Evolutionary conservation across 305 asterid species (phyloP), one percentile per base, ranked within the genome.

Genomic region (Solanum aculeatissimum): DNA sequence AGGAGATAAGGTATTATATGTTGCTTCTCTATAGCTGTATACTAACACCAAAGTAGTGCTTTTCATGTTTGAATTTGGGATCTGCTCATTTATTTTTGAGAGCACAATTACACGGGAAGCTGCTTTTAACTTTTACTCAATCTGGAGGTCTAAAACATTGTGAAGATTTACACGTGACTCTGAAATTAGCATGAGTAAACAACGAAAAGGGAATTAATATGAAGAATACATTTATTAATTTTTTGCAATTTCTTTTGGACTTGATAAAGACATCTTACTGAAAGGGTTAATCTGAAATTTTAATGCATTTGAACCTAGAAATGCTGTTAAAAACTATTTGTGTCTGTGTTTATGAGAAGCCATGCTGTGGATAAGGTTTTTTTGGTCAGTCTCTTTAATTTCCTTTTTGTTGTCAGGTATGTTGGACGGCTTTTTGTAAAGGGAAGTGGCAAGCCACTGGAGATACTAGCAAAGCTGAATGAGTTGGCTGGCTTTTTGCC

Each of bases 391-490:
- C 58, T 83, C n/a, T 62, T 42, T 66, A 51, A 42, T 72, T 75
- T 68, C 47, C 65, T 74, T 12, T 60, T 62, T 51, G 53, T 85
- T 78, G 72, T 65, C 86, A 89, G 91, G 57, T 89, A 85, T 65
- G 89, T 85, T 79, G 91, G 91, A 60, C 78, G 91, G 65, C 65
- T 87, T 82, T 89, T 87, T 83, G 91, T 89, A 13, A 89, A 87
- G 83, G 84, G 87, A 78, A 86, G 86, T 85, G 85, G 88, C 74
- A 89, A 89, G 86, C 91, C 91, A 18, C 27, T 54, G 68, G 91
- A 89, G 45, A 87, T 87, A 60, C 63, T 89, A 23, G 69, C 68
- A 68, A 85, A 83, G 72, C 85, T 89, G 66, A 89, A 86, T 80
- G 88, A 86, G 80, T 27, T 89, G 85, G 91, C 85, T 84, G 89